Conservation (phyloP, 768 basidiomycete species). For the Phlebiopsis flavidoalba region DNA sequence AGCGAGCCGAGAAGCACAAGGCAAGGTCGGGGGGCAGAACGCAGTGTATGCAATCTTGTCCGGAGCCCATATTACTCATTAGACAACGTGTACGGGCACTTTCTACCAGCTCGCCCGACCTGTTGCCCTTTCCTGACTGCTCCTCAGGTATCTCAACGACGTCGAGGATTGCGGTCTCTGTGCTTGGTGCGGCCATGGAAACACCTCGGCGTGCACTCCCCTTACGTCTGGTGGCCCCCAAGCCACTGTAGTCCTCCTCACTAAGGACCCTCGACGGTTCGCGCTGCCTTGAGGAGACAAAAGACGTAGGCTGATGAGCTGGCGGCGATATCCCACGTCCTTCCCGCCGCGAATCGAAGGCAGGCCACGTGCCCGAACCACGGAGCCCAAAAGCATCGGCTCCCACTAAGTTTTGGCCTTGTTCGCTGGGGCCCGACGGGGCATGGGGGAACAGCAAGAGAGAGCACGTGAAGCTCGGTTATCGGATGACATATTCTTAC, state of each 20-base stretch:
- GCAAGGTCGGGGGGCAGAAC: not conserved
- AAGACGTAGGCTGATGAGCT: slow-evolving; percentile 86
- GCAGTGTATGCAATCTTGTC: not conserved
- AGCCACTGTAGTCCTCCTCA: slow-evolving; percentile 78
- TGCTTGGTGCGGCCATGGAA: too few species aligned
- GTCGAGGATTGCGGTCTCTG: slow-evolving; percentile 78
- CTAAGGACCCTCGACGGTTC: slow-evolving; percentile 48
- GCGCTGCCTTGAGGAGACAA: slow-evolving; percentile 84
- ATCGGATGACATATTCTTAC: too few species aligned
- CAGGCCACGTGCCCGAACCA: too few species aligned
- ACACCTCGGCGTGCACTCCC: too few species aligned
- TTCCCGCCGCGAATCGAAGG: too few species aligned
- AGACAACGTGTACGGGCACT: not conserved
- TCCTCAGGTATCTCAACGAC: slow-evolving; percentile 47
- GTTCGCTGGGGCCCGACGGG: too few species aligned
- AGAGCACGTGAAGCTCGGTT: too few species aligned
- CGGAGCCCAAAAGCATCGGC: too few species aligned
- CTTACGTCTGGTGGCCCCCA: slow-evolving; percentile 75
- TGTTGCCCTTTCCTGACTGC: slow-evolving; percentile 31
- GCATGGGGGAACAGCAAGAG: too few species aligned
- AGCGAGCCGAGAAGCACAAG: not conserved
- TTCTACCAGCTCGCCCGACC: slow-evolving; percentile 66
- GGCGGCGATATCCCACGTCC: too few species aligned
- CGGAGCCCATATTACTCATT: not conserved
- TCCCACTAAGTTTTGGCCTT: too few species aligned